Evolutionary conservation across 1,139 yeast genomes (phyloP), one percentile per base, ranked within the genome.

Genomic region (Lodderomyces metapsilosis): DNA sequence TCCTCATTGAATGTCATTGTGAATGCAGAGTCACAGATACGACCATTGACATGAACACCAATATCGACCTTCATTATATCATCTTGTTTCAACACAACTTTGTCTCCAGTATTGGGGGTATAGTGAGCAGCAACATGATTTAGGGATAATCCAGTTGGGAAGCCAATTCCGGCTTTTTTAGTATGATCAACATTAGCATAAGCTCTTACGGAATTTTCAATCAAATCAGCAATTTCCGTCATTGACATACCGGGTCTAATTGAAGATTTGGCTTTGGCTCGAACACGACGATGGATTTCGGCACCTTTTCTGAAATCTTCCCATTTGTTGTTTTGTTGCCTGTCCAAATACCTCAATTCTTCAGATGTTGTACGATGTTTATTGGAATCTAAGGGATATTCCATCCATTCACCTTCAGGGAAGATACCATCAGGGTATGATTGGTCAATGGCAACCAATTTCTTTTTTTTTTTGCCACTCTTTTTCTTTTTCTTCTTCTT

Each of bases 41-140:
- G 80, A n/a, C 99, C 99, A 56, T 92, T 88, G 33, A 92, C 88
- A 59, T 94, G 98, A 16, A 92, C 97, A 49, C 99, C 99, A 57
- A 91, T 82, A 62, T 92, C 99, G 28, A 92, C 95, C 68, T 94
- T 94, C 89, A 92, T 82, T 39, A 92, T 96, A 64, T 92, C 98
- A 49, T 87, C 95, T 54, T 88, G 80, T 44, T 76, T 72, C 52
- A 92, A 71, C 1, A 85, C 85, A 8, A 86, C 76, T 54, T 82
- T 88, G 63, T 94, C 98, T 15, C 96, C 96, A 13, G 95, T 84
- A 64, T 92, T 92, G 15, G 99, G 99, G 0, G 98, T 91, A 64
- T 89, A 92, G 62, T 94, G 99, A 0, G 98, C 98, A 23, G 99
- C 99, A 54, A 89, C 85, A 59, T 91, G 88, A 65, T 92, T 94